Evolutionary conservation across 495 filamentous ascomycete genomes (phyloP), one percentile per base, ranked within the genome.

Genomic region (Staphylotrichum tortipilum): DNA sequence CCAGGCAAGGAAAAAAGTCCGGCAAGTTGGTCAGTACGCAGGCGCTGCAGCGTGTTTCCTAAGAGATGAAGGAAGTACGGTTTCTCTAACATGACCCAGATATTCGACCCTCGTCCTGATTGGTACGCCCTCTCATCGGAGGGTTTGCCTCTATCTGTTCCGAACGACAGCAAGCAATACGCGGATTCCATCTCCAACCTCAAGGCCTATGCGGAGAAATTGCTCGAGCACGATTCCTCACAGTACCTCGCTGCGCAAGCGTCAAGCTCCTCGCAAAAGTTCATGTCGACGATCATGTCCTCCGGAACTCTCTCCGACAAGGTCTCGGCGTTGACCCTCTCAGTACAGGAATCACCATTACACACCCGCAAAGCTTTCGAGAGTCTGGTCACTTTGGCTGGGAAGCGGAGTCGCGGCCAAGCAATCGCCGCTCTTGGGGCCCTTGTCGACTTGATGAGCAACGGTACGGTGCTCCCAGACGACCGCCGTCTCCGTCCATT

Each of bases 291-390:
- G 5, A 94, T 98, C 64, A 96, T 98, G 92, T 71, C 89, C 14
- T 89, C 89, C 2, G 92, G 92, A 70, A 98, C 94, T 7, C 76
- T 95, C 44, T 92, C 89, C 29, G 92, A 98, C 68, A 97, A 95
- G 65, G 86, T 96, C 24, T 96, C 94, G 3, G 92, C 92, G 6
- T 69, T 96, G 56, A 98, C 92, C 2, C 73, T 98, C 39, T 84
- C 89, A 21, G 83, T 95, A 12, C 92, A 98, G 69, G 92, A 97
- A 62, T 97, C 92, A 3, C 92, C 92, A 5, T 68, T 97, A 39
- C 92, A 98, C 59, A 95, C 88, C 41, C 83, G 78, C 44, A 94
- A 91, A 55, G 83, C 88, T 9, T 78, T 97, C 46, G 89, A 95
- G 54, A 88, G 75, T 47, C 73, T 98, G 35, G 74, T 95, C 36